Base-by-base conservation (phyloP, 805 yeast species). In the Saccharomycopsis sp. region DNA sequence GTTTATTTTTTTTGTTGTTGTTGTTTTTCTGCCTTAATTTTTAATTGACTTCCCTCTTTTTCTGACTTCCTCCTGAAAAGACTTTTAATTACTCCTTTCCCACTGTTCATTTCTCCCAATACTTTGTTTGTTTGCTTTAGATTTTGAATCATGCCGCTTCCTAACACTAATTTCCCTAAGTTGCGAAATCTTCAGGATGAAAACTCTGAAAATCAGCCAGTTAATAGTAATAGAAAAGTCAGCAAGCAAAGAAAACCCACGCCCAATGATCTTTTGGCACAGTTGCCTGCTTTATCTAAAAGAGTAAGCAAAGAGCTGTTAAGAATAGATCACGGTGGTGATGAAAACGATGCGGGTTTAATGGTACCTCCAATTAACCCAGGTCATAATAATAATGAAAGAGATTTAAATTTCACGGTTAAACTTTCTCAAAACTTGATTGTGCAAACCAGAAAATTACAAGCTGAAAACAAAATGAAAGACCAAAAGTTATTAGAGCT, bases 401-500 rank as follows among this genome's bases (percentile, higher is more conserved):
- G 74, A 48, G 83, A 80, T 45, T 74, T 79, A 63, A 74, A 75
- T 52, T 81, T 81, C 53, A 76, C 80, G 13, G 80, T 80, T 43
- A 85, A 82, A 3, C 58, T 82, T 41, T 77, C 85, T 59, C 89
- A 82, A 51, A 79, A 79, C 42, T 60, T 82, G 47, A 64, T 82
- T 14, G 61, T 70, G 33, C 86, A 83, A 55, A 80, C 87, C 51
- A 70, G 88, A 49, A 67, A 79, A 46, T 63, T 82, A 41, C 79
- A 74, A 40, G 77, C 81, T 20, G 85, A 79, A 44, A 76, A 72
- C 53, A 66, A 66, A 39, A 61, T 59, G 47, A 63, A 67, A 18
- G 39, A 46, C 14, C 33, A 31, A 12, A 43, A 48, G 29, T 36
- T 44, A n/a, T 15, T 32, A 14, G 47, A 44, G 10, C 35, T 44